Conservation (phyloP, 768 basidiomycete genomes). For the Termitomyces sp. region DNA sequence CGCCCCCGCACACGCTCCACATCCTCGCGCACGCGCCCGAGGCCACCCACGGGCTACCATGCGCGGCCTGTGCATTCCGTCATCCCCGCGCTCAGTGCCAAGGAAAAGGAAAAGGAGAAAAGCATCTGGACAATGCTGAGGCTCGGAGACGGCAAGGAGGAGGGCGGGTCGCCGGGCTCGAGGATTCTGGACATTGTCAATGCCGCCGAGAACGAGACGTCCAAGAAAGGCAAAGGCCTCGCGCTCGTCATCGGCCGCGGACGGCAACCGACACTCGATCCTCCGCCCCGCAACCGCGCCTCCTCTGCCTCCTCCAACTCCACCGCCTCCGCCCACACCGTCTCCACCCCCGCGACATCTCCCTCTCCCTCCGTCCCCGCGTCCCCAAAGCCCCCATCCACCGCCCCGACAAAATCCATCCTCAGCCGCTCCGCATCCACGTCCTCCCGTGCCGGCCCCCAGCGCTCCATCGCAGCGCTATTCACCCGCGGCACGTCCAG, state of each 20-base stretch:
- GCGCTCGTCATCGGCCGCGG: slow-evolving; percentile 12
- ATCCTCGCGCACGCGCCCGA: slow-evolving; percentile 20
- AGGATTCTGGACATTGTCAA: slow-evolving; percentile 16
- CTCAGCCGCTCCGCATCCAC: slow-evolving; percentile 52
- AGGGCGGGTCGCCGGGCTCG: slow-evolving; percentile 6
- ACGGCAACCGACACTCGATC: slow-evolving; percentile 6
- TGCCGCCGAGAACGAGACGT: slow-evolving; percentile 3
- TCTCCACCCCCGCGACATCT: slow-evolving; percentile 15
- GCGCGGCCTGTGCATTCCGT: slow-evolving; percentile 6
- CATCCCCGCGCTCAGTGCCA: slow-evolving; percentile 8
- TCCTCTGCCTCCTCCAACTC: slow-evolving; percentile 16
- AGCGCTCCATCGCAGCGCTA: slow-evolving; percentile 8
- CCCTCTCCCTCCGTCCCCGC: slow-evolving; percentile 20
- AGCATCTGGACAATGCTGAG: slow-evolving; percentile 9
- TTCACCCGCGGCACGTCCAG: slow-evolving; percentile 4
- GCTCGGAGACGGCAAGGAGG: slow-evolving; percentile 4
- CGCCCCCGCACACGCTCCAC: slow-evolving; percentile 23
- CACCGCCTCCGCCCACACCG: slow-evolving; percentile 9
- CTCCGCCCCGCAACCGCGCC: slow-evolving; percentile 16
- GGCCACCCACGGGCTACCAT: slow-evolving; percentile 28
- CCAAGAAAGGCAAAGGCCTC: slow-evolving; percentile 12
- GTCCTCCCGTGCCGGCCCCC: slow-evolving; percentile 24
- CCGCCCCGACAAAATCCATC: slow-evolving; percentile 50
- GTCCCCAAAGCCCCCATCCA: slow-evolving; percentile 15
- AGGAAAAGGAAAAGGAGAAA: slow-evolving; percentile 10